Evolutionary conservation across 2,329 filamentous ascomycete genomes (phyloP), one percentile per base, ranked within the genome.

Genomic region (Alternaria rosae): DNA sequence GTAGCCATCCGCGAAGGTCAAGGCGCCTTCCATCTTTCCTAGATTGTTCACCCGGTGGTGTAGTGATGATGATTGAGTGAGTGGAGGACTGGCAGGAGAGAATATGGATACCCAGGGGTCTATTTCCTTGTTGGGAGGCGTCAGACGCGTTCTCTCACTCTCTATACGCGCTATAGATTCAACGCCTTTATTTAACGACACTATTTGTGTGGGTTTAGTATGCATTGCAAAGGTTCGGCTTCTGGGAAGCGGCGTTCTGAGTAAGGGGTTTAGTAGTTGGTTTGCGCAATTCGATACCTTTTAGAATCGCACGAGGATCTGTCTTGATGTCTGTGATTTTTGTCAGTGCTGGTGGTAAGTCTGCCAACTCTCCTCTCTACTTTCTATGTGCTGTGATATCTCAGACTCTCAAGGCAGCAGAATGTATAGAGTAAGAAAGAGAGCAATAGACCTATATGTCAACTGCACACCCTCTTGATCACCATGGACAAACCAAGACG

Each of bases 21-120:
- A 79, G 95, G 95, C 28, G 95, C 96, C 63, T 99, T 99, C 87
- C 95, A 98, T 81, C 85, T 99, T 69, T 97, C 94, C 63, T 97
- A 86, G 50, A 63, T 42, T 45, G 43, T 23, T 42, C 38, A 30
- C 30, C n/a, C 26, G 6, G 53, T 1, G 44, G 20, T 50, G 51
- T 1, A 32, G 8, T 43, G 32, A 35, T 8, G 30, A 45, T 7
- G 28, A n/a, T 17, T 30, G 13, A 32, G 13, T 28, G 45, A 17
- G 20, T 6, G 26, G 23, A 21, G 28, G 41, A 38, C 43, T 35
- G 21, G 17, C 43, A 51, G 21, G 17, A 17, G 3, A 35, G 28
- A 12, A 30, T 42, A 32, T 38, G 54, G 45, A 60, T 60, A 61
- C 53, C 58, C 58, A 52, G 53, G 28, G 44, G 15, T 53, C 15